Evolutionary conservation across 345 rosid genomes (phyloP).

Genomic region (Rhizophora apiculata): DNA sequence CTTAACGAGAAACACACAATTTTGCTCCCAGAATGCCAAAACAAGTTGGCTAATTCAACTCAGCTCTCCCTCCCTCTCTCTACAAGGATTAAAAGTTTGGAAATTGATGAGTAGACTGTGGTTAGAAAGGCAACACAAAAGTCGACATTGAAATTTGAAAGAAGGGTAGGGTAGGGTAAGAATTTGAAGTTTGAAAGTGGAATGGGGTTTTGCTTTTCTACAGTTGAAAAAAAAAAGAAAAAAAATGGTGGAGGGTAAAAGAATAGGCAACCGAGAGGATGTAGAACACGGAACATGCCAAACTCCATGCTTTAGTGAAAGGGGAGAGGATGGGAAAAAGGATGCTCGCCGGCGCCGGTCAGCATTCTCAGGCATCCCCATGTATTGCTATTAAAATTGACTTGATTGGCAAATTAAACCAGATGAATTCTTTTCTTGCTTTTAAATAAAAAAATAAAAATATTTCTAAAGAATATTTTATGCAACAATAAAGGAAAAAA

Average conservation of each 20-base stretch:
- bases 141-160: not conserved
- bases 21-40: slow-evolving; percentile 5
- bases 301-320: slow-evolving; percentile 19
- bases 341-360: slow-evolving; percentile 14
- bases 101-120: slow-evolving; percentile 14
- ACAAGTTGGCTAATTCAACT: slow-evolving; percentile 6
- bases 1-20: slow-evolving; percentile 18
- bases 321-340: slow-evolving; percentile 14
- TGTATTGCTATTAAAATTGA: not conserved
- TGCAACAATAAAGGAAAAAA: too few species aligned
- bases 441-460: too few species aligned
- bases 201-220: slow-evolving; percentile 1
- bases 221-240: not conserved
- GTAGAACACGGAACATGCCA: slow-evolving; percentile 11
- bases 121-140: not conserved
- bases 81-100: not conserved
- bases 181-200: not conserved
- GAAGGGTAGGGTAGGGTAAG: not conserved
- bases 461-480: too few species aligned
- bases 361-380: slow-evolving; percentile 5
- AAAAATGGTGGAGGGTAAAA: not conserved
- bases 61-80: not conserved
- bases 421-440: too few species aligned
- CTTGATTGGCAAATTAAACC: too few species aligned
- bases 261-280: slow-evolving; percentile 9